Evolutionary conservation across 345 rosid species (phyloP), one percentile per base, ranked within the genome.

Genomic region (Clausena lansium): DNA sequence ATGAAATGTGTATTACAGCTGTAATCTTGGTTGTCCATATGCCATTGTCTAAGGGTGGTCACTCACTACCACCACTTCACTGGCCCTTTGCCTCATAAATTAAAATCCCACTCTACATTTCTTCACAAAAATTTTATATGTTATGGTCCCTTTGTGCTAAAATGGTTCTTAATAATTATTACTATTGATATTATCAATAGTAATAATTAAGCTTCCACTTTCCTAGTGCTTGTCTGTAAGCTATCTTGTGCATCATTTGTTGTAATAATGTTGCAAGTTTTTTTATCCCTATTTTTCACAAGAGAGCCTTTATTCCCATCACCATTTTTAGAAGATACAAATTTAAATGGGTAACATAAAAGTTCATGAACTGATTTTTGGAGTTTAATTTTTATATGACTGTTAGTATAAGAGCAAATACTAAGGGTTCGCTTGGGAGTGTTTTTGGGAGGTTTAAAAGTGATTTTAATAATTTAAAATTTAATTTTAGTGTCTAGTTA

Each of bases 1-100:
- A 61, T 30, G 28, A 4, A 63, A 24, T 6, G 64, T 55, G 73
- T 76, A 27, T 67, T 25, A 67, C 79, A 76, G 73, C 79, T 67
- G 79, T 76, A 36, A 33, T 9, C 35, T 17, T 36, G 28, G 57
- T 67, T 17, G 57, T 8, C 24, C 39, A 67, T 67, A 67, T 76
- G 66, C 73, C 36, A 24, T 2, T 67, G 78, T 66, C 72, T 15
- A 4, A 20, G n/a, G 33, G 3, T 63, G 13, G 36, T 27, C 35
- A 32, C 10, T 17, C 57, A 17, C 55, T 15, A 1, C 55, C 61
- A 57, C 61, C n/a, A n/a, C 61, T n/a, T 7, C 25, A 17, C 67
- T 63, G 38, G 39, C 36, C 36, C 67, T 63, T 63, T 8, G 6
- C 67, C 32, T 17, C 4, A 45, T 45, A 13, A n/a, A n/a, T n/a